Base-by-base conservation (phyloP, 768 basidiomycete genomes). In the Leccinellum albellum region DNA sequence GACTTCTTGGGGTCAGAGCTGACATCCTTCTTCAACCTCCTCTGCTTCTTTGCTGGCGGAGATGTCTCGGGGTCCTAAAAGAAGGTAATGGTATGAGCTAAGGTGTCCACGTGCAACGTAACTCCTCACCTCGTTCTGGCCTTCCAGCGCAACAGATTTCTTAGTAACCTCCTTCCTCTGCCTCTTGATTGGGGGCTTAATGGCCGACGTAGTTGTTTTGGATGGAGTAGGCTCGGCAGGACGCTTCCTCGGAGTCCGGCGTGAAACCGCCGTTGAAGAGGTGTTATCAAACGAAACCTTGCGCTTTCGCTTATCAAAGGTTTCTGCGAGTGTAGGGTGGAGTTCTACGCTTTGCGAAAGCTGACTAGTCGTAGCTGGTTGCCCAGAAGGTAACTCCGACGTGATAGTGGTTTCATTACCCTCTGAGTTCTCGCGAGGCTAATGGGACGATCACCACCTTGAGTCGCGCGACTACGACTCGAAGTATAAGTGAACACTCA, bases 241-340 rank as follows among this genome's bases (percentile, higher is more conserved):
- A 21, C 23, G 37, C 20, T 55, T 45, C 10, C 55, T 46, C 20
- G 40, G 20, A 42, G 40, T 42, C 40, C 12, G 40, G 20, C 20
- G n/a, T 20, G 40, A 42, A 20, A 42, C 6, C 17, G 29, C 23
- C 1, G 24, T 32, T 21, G 17, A 3, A 23, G 35, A 6, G 10
- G 44, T 24, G 3, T 31, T 37, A n/a, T 32, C 47, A 24, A 62
- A 60, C 3, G 62, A 62, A 44, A 58, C 57, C 56, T 62, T 74
- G 35, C 65, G 72, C 58, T 70, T 76, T 20, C 40, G 40, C 20
- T 63, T 66, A 68, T 53, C 53, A 52, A 7, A 54, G 17, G n/a
- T 20, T 42, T 20, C 40, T 42, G 44, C 9, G 6, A 26, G 23
- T 2, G 46, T 6, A 10, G 44, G 20, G 12, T 13, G 29, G 10